Evolutionary conservation across 2,329 filamentous ascomycete species (phyloP).

Genomic region (Talaromyces albobiverticillius): DNA sequence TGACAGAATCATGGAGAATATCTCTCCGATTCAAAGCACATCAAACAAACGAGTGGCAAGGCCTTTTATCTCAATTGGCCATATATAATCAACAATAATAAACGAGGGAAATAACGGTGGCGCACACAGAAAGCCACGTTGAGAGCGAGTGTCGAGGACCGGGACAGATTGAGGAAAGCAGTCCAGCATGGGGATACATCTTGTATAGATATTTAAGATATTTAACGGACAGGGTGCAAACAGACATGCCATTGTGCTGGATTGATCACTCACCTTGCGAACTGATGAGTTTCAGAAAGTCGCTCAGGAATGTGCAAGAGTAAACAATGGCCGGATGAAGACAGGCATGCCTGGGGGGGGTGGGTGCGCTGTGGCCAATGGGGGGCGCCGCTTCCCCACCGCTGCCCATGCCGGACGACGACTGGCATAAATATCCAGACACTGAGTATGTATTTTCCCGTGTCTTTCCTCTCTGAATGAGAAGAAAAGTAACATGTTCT

Average conservation of each 20-base stretch:
- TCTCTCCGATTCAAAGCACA: not conserved
- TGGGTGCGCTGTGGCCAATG: conserved; percentile 7
- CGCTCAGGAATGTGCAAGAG: conserved; percentile 4
- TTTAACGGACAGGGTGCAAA: not conserved
- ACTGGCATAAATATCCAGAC: conserved; percentile 2
- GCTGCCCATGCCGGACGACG: conserved; percentile 2
- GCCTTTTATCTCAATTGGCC: not conserved
- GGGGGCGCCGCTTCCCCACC: conserved; percentile 8
- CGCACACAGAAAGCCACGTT: not conserved
- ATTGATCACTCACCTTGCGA: not conserved
- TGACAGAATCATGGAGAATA: not conserved
- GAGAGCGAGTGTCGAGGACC: not conserved
- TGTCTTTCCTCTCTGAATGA: too few relatives aligned
- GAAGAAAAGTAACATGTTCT: too few relatives aligned
- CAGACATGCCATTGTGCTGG: not conserved
- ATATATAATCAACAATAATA: not conserved
- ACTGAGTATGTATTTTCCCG: not conserved
- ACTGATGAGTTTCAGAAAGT: not conserved
- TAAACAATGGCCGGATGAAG: conserved; percentile 6
- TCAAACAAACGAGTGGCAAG: not conserved
- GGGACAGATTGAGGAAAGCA: not conserved
- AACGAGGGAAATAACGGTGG: not conserved
- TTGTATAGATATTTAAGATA: too few relatives aligned
- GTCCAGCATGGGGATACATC: too few relatives aligned
- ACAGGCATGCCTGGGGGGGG: not conserved